phyloP scores from a whole-genome alignment of 345 rosid species.

The Salix viminalis region DNA sequence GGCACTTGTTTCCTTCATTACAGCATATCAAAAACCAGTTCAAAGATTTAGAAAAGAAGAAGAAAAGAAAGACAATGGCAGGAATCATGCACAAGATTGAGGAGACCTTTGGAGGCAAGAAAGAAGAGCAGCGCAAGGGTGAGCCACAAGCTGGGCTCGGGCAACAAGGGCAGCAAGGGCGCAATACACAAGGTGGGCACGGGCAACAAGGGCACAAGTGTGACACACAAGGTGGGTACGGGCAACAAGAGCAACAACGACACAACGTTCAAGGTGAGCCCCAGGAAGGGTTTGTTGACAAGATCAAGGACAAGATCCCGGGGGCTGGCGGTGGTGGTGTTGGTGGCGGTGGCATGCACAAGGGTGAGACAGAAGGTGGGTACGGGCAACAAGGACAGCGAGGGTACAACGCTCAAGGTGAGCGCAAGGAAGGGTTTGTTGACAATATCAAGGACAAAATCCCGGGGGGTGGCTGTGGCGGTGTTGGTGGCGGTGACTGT shows the following conservation, averaged over 20 bases:
- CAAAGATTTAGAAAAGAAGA: no score
- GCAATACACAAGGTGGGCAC: background rate
- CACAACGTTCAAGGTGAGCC: background rate
- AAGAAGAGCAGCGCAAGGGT: no score
- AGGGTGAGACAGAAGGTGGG: background rate
- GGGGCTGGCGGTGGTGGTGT: slow-evolving; percentile 3
- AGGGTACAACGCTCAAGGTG: slow-evolving; percentile 9
- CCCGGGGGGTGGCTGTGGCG: slow-evolving; percentile 28
- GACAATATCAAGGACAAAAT: slow-evolving; percentile 48
- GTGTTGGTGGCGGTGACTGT: background rate
- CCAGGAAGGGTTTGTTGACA: slow-evolving; percentile 46
- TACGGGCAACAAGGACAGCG: no score
- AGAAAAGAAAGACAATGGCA: no score
- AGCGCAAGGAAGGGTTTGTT: slow-evolving; percentile 43
- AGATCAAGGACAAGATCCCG: slow-evolving; percentile 48
- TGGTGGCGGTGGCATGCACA: slow-evolving; percentile 6
- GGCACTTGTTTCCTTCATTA: no score
- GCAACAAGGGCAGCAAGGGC: background rate
- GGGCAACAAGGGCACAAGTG: slow-evolving; percentile 13
- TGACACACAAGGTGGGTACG: slow-evolving; percentile 10
- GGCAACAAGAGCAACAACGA: slow-evolving; percentile 9
- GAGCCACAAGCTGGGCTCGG: slow-evolving; percentile 15
- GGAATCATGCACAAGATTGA: no score
- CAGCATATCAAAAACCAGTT: no score
- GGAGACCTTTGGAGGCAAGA: no score